phyloP scores from a whole-genome alignment of 192 early-diverging fungal genomes.

The Entomortierella parvispora region DNA sequence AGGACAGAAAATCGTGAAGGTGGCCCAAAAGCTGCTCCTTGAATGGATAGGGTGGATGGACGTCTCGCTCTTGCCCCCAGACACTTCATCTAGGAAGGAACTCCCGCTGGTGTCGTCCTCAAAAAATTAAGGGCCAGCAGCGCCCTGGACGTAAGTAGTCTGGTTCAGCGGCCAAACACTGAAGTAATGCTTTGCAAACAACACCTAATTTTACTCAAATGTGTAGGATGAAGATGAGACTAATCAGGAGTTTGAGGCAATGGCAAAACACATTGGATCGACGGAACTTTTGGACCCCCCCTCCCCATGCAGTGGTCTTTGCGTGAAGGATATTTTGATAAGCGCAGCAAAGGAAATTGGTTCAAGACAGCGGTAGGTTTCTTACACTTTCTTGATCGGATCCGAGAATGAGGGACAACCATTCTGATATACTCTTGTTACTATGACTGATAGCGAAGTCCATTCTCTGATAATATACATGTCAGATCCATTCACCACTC shows the following conservation, averaged over 20 bases:
- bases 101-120: background rate
- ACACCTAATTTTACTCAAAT: background rate
- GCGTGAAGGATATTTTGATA: conserved; percentile 7
- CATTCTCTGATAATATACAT: conserved; percentile 11
- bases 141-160: conserved; percentile 1
- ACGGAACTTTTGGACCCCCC: conserved; percentile 7
- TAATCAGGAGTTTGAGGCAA: conserved; percentile 14
- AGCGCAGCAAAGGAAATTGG: background rate
- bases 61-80: background rate
- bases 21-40: no score
- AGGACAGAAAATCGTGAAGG: no score
- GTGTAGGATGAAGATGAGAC: conserved; percentile 6
- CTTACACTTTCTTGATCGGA: background rate
- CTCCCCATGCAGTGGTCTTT: conserved; percentile 4
- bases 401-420: background rate
- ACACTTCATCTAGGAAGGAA: background rate
- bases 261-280: conserved; percentile 7
- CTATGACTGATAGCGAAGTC: conserved; percentile 12
- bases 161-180: background rate
- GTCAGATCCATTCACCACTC: conserved; percentile 6
- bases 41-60: background rate
- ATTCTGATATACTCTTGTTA: background rate
- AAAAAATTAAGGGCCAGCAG: background rate
- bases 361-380: conserved; percentile 7
- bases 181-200: background rate